Percentiles rank a stretch among this genome's conserved stretches.
These are phyloP conservation scores for Pneumocystis jirovecii DNA, from an alignment of 1,139 yeast species.

Conservation along the genomic window DNA sequence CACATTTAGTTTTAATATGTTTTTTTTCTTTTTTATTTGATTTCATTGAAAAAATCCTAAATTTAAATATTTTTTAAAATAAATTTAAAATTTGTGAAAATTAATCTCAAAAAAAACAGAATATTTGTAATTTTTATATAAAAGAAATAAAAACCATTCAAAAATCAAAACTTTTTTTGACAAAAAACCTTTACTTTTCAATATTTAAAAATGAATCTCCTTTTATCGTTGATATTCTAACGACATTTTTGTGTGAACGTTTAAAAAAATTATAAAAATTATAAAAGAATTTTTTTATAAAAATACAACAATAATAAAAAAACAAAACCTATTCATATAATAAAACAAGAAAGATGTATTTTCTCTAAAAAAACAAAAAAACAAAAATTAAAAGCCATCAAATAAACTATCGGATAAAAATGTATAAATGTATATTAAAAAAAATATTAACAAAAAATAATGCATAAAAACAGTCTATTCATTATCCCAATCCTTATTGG, in stretches of 20 bases:
- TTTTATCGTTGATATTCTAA: too few relatives aligned
- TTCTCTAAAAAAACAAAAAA: not conserved
- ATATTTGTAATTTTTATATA: not conserved
- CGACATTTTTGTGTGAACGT: too few relatives aligned
- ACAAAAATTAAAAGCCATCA: not conserved
- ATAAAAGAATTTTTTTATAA: not conserved
- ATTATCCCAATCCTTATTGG: slow-evolving; percentile 13
- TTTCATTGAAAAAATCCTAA: not conserved
- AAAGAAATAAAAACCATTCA: not conserved
- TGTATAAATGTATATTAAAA: not conserved
- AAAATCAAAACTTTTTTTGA: not conserved
- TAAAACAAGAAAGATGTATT: not conserved
- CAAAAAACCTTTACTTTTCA: not conserved
- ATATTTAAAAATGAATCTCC: too few relatives aligned
- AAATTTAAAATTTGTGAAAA: not conserved
- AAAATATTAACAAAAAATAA: not conserved
- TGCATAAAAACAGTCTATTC: slow-evolving; percentile 13
- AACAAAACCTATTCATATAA: too few relatives aligned
- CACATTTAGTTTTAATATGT: not conserved
- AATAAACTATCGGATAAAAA: not conserved
- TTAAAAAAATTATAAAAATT: too few relatives aligned
- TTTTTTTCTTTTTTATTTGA: not conserved
- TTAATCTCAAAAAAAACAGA: not conserved
- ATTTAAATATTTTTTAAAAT: not conserved
- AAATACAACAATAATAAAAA: too few relatives aligned